These are phyloP conservation scores for Nicotiana obtusifolia DNA, from an alignment of 257 asterid genomes.

Conservation along the genomic window DNA sequence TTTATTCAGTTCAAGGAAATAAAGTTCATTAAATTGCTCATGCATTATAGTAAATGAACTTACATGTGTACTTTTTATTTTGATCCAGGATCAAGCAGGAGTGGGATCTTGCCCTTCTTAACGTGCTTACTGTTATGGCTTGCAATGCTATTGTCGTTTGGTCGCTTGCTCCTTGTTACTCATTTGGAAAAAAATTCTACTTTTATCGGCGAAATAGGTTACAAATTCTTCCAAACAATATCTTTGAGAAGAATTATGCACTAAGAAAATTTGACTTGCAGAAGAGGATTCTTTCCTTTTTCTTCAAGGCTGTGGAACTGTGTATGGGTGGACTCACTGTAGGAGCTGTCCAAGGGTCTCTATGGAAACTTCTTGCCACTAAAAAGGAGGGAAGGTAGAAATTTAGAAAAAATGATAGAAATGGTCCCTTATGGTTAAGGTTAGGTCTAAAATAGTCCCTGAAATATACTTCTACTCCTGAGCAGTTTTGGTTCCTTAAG, in stretches of 20 bases:
- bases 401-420: too few relatives aligned
- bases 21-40: not conserved
- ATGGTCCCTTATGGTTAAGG: too few relatives aligned
- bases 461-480: too few relatives aligned
- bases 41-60: not conserved
- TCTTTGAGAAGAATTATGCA: conserved; percentile 82
- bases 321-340: conserved; percentile 89
- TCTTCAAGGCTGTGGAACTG: conserved; percentile 79
- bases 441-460: not conserved
- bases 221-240: conserved; percentile 89
- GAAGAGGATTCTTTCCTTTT: conserved; percentile 75
- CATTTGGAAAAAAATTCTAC: conserved; percentile 83
- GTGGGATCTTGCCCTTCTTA: conserved; percentile 95
- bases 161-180: conserved; percentile 95
- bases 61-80: not conserved
- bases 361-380: conserved; percentile 62
- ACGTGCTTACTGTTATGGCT: conserved; percentile 77
- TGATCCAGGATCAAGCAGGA: conserved; percentile 76
- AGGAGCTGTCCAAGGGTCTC: conserved; percentile 83
- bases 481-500: too few relatives aligned
- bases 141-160: conserved; percentile 88
- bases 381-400: conserved; percentile 84
- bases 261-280: conserved; percentile 76
- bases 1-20: not conserved
- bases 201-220: conserved; percentile 82